Evolutionary conservation across 2,329 filamentous ascomycete genomes (phyloP), one percentile per base, ranked within the genome.

Genomic region (Colletotrichum sp.): DNA sequence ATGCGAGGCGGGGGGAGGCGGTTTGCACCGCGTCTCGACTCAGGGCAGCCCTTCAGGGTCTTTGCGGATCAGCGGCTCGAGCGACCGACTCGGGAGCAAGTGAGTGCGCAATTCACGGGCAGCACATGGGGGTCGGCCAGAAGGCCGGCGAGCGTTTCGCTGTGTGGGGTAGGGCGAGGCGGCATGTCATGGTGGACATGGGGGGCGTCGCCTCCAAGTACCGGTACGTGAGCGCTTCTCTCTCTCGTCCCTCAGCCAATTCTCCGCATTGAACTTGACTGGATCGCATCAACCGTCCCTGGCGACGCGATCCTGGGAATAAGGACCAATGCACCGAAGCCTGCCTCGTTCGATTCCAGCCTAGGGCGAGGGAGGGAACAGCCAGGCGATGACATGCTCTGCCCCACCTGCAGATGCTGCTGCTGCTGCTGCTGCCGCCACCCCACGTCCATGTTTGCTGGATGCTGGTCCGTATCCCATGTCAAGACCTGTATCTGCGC

Each of bases 61-160:
- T 52, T 36, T 71, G 75, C 75, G 75, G 77, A 77, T 76, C 67
- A 21, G 62, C 75, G 77, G 75, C 77, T 78, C 75, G 77, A 72
- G 69, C 69, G 77, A 77, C 69, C 77, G 77, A 57, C 55, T 74
- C 71, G 71, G 60, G 18, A 44, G 57, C 55, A 18, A 34, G 60
- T 70, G 67, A 65, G 36, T 44, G 66, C 44, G 59, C 59, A 70
- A 64, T 65, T 59, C 66, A 55, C 26, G 44, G 57, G 66, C 71
- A 49, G 59, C 15, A 32, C 24, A 70, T 63, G 57, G 59, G 30
- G 57, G 28, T 67, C 70, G 64, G 73, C 18, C 72, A 12, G 9
- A 12, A 12, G 57, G 59, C 70, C 70, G 59, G 39, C 70, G 63
- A 76, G 70, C 73, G 73, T 76, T 73, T 76, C 39, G 59, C 70